These are phyloP conservation scores for Arabidopsis lyrata DNA, from an alignment of 441 rosid genomes.

Conservation along the genomic window DNA sequence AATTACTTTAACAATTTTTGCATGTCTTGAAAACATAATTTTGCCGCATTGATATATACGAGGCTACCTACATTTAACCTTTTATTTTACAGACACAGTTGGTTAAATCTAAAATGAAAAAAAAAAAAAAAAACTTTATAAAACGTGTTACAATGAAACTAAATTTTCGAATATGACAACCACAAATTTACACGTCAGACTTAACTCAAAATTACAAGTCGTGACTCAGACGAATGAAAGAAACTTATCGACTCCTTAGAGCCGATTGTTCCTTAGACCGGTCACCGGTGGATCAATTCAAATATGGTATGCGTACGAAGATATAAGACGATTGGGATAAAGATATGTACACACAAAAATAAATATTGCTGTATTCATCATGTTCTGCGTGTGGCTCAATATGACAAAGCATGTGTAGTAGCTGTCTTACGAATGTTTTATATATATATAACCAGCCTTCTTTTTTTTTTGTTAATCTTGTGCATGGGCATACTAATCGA, in stretches of 20 bases:
- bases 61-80: not conserved
- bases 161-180: conserved; percentile 14
- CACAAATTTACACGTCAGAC: conserved; percentile 3
- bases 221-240: conserved; percentile 5
- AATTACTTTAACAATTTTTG: not conserved
- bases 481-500: not conserved
- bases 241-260: not conserved
- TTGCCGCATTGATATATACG: not conserved
- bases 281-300: conserved; percentile 12
- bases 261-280: conserved; percentile 16
- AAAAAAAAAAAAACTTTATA: not conserved
- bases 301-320: conserved; percentile 20
- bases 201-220: not conserved
- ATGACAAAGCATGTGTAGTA: conserved; percentile 19
- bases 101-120: not conserved
- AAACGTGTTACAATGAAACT: conserved; percentile 7
- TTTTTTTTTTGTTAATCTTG: not conserved
- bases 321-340: conserved; percentile 19
- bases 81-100: not conserved
- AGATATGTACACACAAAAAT: not conserved
- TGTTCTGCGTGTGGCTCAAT: conserved; percentile 23
- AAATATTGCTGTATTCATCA: not conserved
- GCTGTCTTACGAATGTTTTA: conserved; percentile 18
- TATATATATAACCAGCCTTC: not conserved
- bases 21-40: not conserved